Percentiles rank a stretch among this genome's conserved stretches.
phyloP scores from a whole-genome alignment of 352 stramenopile species.

The Phytophthora meadii region DNA sequence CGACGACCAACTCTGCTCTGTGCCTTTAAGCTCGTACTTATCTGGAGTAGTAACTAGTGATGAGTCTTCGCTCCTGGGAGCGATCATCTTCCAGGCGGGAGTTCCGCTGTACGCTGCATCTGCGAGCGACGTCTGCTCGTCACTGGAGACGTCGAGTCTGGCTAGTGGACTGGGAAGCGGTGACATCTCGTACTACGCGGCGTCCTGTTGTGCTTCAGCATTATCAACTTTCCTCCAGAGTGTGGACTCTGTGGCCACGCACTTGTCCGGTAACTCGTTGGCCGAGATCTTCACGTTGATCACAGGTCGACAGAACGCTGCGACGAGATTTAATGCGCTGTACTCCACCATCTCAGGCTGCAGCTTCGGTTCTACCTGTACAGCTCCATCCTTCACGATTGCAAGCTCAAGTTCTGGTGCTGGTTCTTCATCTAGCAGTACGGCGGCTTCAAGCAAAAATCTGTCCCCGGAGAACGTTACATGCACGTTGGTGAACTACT shows the following conservation, averaged over 20 bases:
- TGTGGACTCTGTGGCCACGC: constrained; percentile 51
- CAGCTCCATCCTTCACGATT: constrained; percentile 47
- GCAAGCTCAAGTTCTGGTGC: constrained; percentile 22
- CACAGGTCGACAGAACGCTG: constrained; percentile 38
- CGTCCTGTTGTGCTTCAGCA: constrained; percentile 54
- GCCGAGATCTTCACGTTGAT: constrained; percentile 65
- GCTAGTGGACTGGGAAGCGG: constrained; percentile 45
- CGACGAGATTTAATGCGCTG: constrained; percentile 42
- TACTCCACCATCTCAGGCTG: constrained; percentile 53
- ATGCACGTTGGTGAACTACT: constrained; percentile 59
- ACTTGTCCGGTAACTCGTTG: constrained; percentile 57
- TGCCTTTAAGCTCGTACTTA: constrained; percentile 52
- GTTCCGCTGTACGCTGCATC: constrained; percentile 61
- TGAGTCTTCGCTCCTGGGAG: constrained; percentile 47
- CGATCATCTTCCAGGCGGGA: constrained; percentile 50
- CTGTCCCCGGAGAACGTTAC: constrained; percentile 50
- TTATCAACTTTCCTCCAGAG: constrained; percentile 53
- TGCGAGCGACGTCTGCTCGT: constrained; percentile 47
- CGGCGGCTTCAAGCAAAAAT: constrained; percentile 32
- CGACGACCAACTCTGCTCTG: constrained; percentile 53
- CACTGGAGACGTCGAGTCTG: constrained; percentile 47
- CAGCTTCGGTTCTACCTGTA: constrained; percentile 52
- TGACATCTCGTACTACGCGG: constrained; percentile 49
- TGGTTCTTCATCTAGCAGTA: constrained; percentile 27
- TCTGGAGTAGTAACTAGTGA: constrained; percentile 35